Conservation (phyloP, 306 rosid genomes). For the Vicia villosa region DNA sequence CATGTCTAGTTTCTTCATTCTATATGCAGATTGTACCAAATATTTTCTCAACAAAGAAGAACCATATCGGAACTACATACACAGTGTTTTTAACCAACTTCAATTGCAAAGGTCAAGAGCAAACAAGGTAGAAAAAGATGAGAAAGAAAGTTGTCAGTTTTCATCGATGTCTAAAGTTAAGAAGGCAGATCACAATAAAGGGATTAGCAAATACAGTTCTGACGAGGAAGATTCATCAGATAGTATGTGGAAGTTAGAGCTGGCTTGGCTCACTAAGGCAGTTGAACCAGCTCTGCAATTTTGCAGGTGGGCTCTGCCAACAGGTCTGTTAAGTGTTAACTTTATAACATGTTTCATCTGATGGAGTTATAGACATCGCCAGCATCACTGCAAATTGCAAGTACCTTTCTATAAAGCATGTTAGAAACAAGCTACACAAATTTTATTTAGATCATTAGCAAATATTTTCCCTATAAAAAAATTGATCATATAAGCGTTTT, state of each 20-base stretch:
- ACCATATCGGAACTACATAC: conserved; percentile 46
- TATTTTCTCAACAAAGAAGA: conserved; percentile 46
- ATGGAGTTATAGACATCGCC: conserved; percentile 17
- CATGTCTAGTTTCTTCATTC: conserved; percentile 1
- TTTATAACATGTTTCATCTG: conserved; percentile 36
- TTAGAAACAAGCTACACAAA: conserved; percentile 5
- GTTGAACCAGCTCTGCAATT: conserved; percentile 88
- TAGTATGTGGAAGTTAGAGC: conserved; percentile 69
- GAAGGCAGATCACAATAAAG: conserved; percentile 38
- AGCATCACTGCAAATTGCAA: conserved; percentile 23
- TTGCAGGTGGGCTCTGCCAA: conserved; percentile 84
- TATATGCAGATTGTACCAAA: conserved; percentile 49
- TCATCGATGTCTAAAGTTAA: conserved; percentile 44
- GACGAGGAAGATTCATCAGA: conserved; percentile 60
- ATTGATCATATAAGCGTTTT: not conserved
- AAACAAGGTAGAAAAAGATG: conserved; percentile 51
- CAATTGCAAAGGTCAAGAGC: conserved; percentile 55
- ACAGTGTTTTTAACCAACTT: conserved; percentile 48
- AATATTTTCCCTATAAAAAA: not conserved
- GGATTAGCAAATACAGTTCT: conserved; percentile 45
- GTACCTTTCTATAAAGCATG: conserved; percentile 27
- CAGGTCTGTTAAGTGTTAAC: conserved; percentile 72
- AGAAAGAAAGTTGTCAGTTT: conserved; percentile 40
- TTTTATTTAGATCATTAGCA: not conserved
- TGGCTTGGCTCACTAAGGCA: conserved; percentile 86